A percentile compares a stretch with the other conserved stretches of the same genome.
phyloP scores from a whole-genome alignment of 2,329 filamentous ascomycete genomes.

The Penicillium psychrosexuale region DNA sequence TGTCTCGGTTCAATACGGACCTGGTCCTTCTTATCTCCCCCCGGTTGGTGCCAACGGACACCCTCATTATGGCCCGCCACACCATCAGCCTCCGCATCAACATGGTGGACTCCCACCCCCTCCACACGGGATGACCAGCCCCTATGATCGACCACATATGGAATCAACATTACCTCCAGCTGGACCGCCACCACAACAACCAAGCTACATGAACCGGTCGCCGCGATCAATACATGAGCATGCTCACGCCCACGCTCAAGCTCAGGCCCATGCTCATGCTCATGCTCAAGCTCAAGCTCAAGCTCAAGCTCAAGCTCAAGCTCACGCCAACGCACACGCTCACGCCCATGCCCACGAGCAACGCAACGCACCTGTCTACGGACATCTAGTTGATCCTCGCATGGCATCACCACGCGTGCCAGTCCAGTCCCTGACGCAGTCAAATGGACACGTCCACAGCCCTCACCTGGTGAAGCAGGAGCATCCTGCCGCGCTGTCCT shows the following conservation, averaged over 20 bases:
- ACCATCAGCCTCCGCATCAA: constrained; percentile 24
- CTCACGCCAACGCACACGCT: constrained; percentile 17
- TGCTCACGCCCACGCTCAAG: constrained; percentile 22
- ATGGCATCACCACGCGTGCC: constrained; percentile 36
- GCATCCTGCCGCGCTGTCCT: constrained; percentile 17
- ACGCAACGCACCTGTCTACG: constrained; percentile 32
- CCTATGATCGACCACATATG: constrained; percentile 37
- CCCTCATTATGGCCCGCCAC: constrained; percentile 34
- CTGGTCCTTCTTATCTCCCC: constrained; percentile 34
- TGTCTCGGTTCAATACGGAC: constrained; percentile 34
- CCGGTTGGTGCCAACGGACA: constrained; percentile 33
- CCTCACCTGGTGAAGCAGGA: constrained; percentile 30
- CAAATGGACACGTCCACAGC: constrained; percentile 25
- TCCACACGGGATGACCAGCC: constrained; percentile 25
- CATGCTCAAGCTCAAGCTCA: constrained; percentile 20
- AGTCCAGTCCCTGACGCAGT: constrained; percentile 21
- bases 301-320: constrained; percentile 14
- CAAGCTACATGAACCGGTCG: constrained; percentile 27
- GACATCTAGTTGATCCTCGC: constrained; percentile 31
- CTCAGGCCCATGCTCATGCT: constrained; percentile 16
- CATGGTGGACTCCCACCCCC: constrained; percentile 27
- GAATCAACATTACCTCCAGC: constrained; percentile 30
- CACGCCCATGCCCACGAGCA: constrained; percentile 23
- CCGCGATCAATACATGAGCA: constrained; percentile 27
- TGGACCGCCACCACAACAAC: constrained; percentile 21